These are phyloP conservation scores for Gamarada debralockiae DNA, from an alignment of 495 filamentous ascomycete species.

Conservation along the genomic window DNA sequence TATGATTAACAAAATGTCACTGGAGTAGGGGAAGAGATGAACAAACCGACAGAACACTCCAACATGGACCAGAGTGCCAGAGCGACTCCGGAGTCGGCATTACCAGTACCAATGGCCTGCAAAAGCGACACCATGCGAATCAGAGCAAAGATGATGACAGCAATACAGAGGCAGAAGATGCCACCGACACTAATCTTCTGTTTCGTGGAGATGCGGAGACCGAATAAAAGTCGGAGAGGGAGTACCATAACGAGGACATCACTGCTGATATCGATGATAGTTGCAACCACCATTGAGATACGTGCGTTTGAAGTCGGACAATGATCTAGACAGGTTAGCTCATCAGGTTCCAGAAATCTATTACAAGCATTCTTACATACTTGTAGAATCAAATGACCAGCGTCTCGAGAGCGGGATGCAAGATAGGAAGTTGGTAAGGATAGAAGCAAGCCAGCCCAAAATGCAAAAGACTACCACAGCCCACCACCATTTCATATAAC, in stretches of 20 bases:
- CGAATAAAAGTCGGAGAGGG: conserved; percentile 34
- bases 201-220: conserved; percentile 29
- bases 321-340: not conserved
- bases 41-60: conserved; percentile 1
- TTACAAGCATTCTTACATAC: too few species aligned
- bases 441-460: too few species aligned
- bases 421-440: too few species aligned
- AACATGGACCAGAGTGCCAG: conserved; percentile 1
- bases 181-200: conserved; percentile 37
- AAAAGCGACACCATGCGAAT: conserved; percentile 25
- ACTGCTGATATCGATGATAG: conserved; percentile 27
- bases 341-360: too few species aligned
- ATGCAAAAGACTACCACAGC: too few species aligned
- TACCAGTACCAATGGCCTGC: not conserved
- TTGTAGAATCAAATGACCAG: too few species aligned
- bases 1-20: too few species aligned
- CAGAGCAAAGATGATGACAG: conserved; percentile 37
- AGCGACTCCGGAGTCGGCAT: not conserved
- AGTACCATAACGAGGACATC: conserved; percentile 34
- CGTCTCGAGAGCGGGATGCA: too few species aligned
- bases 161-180: conserved; percentile 36
- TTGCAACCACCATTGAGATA: conserved; percentile 10
- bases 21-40: too few species aligned
- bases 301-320: not conserved
- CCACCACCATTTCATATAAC: too few species aligned